Conservation (phyloP, 2,329 filamentous ascomycete species). For the Cytospora schulzeri region DNA sequence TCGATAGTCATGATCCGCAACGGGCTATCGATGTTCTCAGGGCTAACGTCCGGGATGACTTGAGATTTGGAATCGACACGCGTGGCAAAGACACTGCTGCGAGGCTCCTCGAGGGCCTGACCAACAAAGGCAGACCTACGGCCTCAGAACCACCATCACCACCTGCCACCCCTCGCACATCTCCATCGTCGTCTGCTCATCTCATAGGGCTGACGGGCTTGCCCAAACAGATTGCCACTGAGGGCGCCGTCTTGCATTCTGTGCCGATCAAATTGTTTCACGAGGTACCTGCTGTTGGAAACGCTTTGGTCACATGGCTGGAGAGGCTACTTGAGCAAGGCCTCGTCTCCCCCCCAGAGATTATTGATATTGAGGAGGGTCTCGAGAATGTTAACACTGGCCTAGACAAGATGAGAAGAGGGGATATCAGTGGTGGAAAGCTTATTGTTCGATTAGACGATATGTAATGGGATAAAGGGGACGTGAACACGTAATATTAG, state of each 20-base stretch:
- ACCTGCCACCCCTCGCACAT: constrained; percentile 42
- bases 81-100: constrained; percentile 65
- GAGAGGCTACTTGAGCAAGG: constrained; percentile 62
- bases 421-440: constrained; percentile 68
- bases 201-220: constrained; percentile 69
- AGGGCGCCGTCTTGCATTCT: constrained; percentile 58
- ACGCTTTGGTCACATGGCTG: constrained; percentile 65
- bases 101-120: constrained; percentile 57
- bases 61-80: constrained; percentile 72
- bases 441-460: constrained; percentile 56
- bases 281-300: constrained; percentile 64
- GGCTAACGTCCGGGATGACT: constrained; percentile 55
- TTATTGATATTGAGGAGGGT: constrained; percentile 66
- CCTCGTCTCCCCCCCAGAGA: constrained; percentile 60
- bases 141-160: constrained; percentile 37
- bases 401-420: constrained; percentile 65
- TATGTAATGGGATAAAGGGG: constrained; percentile 8
- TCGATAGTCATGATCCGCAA: constrained; percentile 67
- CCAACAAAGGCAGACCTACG: constrained; percentile 29
- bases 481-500: neutral
- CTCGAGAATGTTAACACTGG: constrained; percentile 68
- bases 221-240: constrained; percentile 55
- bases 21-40: constrained; percentile 68
- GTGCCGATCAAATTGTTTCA: constrained; percentile 80
- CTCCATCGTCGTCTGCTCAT: constrained; percentile 47